Percentiles rank a stretch among this genome's conserved stretches.
Conservation (phyloP, 1,284 basidiomycete genomes). For the Leccinum subrobustum region DNA sequence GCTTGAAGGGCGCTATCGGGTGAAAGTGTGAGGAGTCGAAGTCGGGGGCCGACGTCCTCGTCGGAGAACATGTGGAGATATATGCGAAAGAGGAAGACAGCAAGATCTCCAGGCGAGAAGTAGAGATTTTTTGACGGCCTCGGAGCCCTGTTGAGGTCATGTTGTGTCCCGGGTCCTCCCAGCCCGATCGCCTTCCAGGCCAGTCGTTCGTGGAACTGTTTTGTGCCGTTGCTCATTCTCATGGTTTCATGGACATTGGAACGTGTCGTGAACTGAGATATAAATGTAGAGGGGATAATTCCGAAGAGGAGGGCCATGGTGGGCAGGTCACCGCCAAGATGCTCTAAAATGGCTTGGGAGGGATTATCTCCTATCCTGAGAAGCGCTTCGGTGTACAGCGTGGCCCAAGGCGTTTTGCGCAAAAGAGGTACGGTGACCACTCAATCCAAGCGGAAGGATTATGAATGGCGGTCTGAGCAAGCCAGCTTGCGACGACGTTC, state of each 20-base stretch:
- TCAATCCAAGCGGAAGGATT: slow-evolving; percentile 97
- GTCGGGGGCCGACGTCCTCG: slow-evolving; percentile 7
- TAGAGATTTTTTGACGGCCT: slow-evolving; percentile 13
- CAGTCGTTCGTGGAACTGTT: slow-evolving; percentile 42
- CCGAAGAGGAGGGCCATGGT: slow-evolving; percentile 43
- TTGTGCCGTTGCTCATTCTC: background rate
- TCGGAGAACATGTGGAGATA: slow-evolving; percentile 47
- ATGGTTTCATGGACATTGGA: slow-evolving; percentile 44
- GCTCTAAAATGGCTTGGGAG: slow-evolving; percentile 34
- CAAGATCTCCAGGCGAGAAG: slow-evolving; percentile 35
- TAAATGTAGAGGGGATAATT: slow-evolving; percentile 39
- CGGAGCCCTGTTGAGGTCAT: background rate
- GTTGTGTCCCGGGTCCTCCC: background rate
- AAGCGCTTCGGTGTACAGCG: slow-evolving; percentile 45
- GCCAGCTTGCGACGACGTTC: slow-evolving; percentile 93
- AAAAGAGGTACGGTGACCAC: slow-evolving; percentile 40
- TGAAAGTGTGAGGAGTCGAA: background rate
- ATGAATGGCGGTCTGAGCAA: slow-evolving; percentile 89
- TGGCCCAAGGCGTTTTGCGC: slow-evolving; percentile 24
- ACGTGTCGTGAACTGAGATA: slow-evolving; percentile 40
- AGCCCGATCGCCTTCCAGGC: slow-evolving; percentile 41
- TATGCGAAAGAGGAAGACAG: slow-evolving; percentile 41
- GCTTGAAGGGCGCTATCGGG: background rate
- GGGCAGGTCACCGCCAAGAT: slow-evolving; percentile 39
- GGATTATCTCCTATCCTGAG: slow-evolving; percentile 30